These are phyloP conservation scores for Strigomonas galati DNA, from an alignment of 208 protist species.

Conservation along the genomic window DNA sequence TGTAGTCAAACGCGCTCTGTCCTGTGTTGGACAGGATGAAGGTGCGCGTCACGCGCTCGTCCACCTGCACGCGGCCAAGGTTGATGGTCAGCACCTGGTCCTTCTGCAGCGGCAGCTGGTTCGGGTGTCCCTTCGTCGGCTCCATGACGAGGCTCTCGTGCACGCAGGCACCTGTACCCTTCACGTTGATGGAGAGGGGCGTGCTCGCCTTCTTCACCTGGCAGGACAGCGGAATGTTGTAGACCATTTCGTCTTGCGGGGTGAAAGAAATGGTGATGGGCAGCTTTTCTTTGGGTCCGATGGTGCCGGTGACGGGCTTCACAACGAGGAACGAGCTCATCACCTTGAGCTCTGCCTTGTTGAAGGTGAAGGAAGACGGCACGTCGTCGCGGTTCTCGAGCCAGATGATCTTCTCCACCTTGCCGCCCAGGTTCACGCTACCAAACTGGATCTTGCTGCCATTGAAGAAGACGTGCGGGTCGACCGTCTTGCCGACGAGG, in stretches of 20 bases:
- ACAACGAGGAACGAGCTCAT: conserved; percentile 63
- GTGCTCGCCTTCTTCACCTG: conserved; percentile 89
- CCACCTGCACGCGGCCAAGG: conserved; percentile 93
- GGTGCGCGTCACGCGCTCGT: conserved; percentile 61
- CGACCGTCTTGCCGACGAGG: conserved; percentile 90
- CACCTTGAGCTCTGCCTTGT: conserved; percentile 45
- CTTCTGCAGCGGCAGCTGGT: conserved; percentile 14
- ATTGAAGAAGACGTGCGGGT: conserved; percentile 92
- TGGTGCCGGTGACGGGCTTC: conserved; percentile 71
- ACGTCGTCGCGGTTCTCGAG: conserved; percentile 94
- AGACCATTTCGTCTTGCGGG: conserved; percentile 88
- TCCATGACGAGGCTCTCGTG: conserved; percentile 87
- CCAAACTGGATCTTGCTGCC: conserved; percentile 91
- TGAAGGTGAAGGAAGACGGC: conserved; percentile 92
- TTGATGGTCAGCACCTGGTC: conserved; percentile 54
- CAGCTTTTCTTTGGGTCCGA: conserved; percentile 70
- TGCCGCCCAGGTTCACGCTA: conserved; percentile 79
- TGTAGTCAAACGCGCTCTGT: conserved; percentile 88
- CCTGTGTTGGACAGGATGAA: conserved; percentile 91
- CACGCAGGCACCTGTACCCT: conserved; percentile 93
- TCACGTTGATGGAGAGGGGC: conserved; percentile 94
- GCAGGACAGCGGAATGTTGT: conserved; percentile 92
- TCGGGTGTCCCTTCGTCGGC: conserved; percentile 29
- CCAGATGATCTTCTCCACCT: conserved; percentile 66
- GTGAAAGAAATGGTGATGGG: conserved; percentile 81